Conservation (phyloP, 2,329 filamentous ascomycete species). For the Nannizziopsis barbatae region DNA sequence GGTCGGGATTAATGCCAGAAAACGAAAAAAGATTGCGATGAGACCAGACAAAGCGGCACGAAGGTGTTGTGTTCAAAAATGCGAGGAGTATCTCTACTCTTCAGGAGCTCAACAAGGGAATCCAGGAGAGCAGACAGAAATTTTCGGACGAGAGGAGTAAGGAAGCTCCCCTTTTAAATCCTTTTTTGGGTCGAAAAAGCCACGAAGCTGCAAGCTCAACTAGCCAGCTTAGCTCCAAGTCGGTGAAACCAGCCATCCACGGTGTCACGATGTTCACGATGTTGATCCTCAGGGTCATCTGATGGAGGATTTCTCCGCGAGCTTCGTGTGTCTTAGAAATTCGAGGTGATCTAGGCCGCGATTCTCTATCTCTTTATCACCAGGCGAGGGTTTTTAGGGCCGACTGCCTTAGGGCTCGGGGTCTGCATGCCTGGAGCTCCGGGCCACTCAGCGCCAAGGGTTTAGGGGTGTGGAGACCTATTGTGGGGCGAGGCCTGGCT, state of each 20-base stretch:
- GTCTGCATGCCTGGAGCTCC: neutral
- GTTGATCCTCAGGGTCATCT: slow-evolving; percentile 8
- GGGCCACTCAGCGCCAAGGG: neutral
- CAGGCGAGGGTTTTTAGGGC: slow-evolving; percentile 1
- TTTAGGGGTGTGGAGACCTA: slow-evolving; percentile 1
- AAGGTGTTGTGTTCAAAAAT: neutral
- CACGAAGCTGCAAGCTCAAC: neutral
- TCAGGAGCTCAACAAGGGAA: neutral
- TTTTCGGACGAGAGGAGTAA: neutral
- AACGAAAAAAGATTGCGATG: neutral
- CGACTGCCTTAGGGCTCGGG: neutral
- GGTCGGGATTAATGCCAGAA: neutral
- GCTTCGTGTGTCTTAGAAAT: neutral
- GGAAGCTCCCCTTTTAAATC: neutral
- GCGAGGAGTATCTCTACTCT: neutral
- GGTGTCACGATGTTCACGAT: slow-evolving; percentile 3
- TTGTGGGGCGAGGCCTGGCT: neutral
- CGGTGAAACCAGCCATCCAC: slow-evolving; percentile 2
- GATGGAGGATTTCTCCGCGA: slow-evolving; percentile 1
- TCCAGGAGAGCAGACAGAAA: neutral
- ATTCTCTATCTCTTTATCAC: neutral
- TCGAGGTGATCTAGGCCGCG: slow-evolving; percentile 3
- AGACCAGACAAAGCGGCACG: neutral
- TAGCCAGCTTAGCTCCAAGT: neutral
- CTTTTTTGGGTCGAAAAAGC: neutral